Conservation (phyloP, 345 rosid genomes). For the Eucalyptus erythrocorys region DNA sequence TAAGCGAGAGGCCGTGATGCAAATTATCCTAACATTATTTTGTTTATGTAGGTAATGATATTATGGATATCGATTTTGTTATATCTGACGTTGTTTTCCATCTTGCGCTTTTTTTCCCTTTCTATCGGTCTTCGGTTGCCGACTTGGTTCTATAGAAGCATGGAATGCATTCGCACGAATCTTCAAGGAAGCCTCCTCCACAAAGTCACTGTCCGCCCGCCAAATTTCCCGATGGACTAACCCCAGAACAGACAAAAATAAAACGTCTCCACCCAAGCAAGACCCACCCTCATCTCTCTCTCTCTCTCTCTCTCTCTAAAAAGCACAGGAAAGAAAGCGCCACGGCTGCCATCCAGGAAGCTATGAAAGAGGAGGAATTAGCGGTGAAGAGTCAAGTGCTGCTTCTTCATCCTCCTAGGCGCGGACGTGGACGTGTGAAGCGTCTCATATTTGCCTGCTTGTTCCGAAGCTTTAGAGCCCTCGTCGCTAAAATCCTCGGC, state of each 20-base stretch:
- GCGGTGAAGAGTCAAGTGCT: not conserved
- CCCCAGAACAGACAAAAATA: not conserved
- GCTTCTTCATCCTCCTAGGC: not conserved
- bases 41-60: not conserved
- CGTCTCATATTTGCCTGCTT: not conserved
- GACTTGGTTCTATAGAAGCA: not conserved
- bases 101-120: not conserved
- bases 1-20: not conserved
- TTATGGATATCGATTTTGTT: not conserved
- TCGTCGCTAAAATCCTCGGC: not conserved
- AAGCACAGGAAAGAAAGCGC: not conserved
- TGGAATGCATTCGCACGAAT: not conserved
- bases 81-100: not conserved
- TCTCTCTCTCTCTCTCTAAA: not conserved
- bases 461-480: not conserved
- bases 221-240: not conserved
- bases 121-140: not conserved
- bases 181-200: not conserved
- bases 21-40: not conserved
- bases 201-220: not conserved
- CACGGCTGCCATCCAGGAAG: not conserved
- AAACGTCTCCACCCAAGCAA: not conserved
- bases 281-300: not conserved
- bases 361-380: not conserved
- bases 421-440: not conserved